A percentile compares a stretch with the other conserved stretches of the same genome.
These are phyloP conservation scores for Cyberlindnera euphorbiiphila DNA, from an alignment of 805 yeast species.

Conservation along the genomic window DNA sequence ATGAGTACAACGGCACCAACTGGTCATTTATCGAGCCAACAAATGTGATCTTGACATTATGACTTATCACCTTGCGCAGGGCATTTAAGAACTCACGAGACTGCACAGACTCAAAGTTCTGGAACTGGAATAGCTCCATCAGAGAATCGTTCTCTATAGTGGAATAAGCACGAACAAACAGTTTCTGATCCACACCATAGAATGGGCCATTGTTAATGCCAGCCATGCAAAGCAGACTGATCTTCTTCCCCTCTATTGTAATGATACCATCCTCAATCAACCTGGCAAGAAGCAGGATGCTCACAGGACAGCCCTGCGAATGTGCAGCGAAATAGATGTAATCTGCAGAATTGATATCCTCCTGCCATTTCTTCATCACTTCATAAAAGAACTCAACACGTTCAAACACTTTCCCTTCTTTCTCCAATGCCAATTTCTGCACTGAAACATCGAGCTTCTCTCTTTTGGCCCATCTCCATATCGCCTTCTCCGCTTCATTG, in stretches of 20 bases:
- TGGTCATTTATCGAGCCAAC: conserved; percentile 94
- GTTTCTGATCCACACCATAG: conserved; percentile 80
- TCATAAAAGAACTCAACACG: conserved; percentile 79
- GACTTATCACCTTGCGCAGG: conserved; percentile 56
- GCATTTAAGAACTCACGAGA: conserved; percentile 69
- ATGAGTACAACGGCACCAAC: conserved; percentile 86
- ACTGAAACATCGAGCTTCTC: conserved; percentile 39
- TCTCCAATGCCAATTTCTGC: conserved; percentile 91
- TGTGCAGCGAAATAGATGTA: conserved; percentile 90
- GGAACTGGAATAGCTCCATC: conserved; percentile 84
- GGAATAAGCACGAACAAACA: conserved; percentile 83
- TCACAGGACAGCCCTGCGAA: conserved; percentile 94
- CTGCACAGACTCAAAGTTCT: conserved; percentile 66
- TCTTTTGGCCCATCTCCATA: conserved; percentile 55
- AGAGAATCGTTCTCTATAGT: conserved; percentile 86
- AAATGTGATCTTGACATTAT: conserved; percentile 73
- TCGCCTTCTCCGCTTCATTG: conserved; percentile 79
- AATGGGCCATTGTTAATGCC: conserved; percentile 94
- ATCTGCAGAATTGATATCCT: conserved; percentile 59
- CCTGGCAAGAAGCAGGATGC: conserved; percentile 71
- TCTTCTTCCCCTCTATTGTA: conserved; percentile 31
- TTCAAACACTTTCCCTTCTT: conserved; percentile 86
- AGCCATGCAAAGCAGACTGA: conserved; percentile 89
- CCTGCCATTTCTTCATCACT: conserved; percentile 62
- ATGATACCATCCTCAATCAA: conserved; percentile 58